A percentile compares a stretch with the other conserved stretches of the same genome.
Conservation (phyloP, 169 alveolate genomes). For the Eimeria sp. region DNA sequence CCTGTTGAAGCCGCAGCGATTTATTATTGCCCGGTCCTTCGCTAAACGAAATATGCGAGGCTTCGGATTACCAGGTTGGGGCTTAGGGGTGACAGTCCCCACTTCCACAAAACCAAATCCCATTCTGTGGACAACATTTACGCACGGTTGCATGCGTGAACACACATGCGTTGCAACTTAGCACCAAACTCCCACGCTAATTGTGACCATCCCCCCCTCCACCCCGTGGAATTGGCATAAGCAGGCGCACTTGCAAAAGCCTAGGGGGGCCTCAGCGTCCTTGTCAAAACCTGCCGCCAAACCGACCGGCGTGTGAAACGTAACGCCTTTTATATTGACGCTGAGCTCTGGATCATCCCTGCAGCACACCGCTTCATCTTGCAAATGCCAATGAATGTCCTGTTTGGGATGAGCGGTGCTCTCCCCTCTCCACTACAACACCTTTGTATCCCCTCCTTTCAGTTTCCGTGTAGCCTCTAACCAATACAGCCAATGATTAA, state of each 20-base stretch:
- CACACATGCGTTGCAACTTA: not conserved
- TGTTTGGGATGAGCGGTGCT: not conserved
- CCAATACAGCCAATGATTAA: not conserved
- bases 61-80: constrained; percentile 92
- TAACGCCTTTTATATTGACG: constrained; percentile 73
- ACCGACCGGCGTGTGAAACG: constrained; percentile 87
- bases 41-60: constrained; percentile 91
- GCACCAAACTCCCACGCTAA: not conserved
- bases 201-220: not conserved
- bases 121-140: constrained; percentile 83
- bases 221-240: not conserved
- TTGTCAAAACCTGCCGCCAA: constrained; percentile 95
- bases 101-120: constrained; percentile 94
- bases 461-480: not conserved
- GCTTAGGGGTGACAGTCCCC: constrained; percentile 91
- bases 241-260: constrained; percentile 74
- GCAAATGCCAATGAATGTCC: not conserved
- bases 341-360: constrained; percentile 73
- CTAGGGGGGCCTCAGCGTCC: constrained; percentile 89
- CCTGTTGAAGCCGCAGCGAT: constrained; percentile 93
- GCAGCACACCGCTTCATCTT: constrained; percentile 1
- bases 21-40: constrained; percentile 88
- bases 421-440: not conserved
- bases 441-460: not conserved
- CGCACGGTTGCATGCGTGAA: not conserved